These are phyloP conservation scores for Penicillium thymicola DNA, from an alignment of 2,329 filamentous ascomycete species.

Conservation along the genomic window DNA sequence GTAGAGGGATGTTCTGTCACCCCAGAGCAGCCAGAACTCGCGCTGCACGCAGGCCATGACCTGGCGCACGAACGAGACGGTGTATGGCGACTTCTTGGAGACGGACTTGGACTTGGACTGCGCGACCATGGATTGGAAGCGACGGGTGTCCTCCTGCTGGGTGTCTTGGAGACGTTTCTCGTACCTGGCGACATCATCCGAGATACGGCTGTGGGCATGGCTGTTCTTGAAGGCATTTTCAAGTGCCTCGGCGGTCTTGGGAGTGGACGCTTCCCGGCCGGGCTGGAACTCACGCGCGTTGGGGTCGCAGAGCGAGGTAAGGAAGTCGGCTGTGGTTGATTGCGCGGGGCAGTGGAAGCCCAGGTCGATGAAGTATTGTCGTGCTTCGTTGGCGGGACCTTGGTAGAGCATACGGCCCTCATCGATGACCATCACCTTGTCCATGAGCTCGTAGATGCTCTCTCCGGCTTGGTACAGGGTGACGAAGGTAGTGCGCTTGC, in stretches of 20 bases:
- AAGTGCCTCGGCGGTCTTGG: constrained; percentile 67
- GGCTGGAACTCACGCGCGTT: constrained; percentile 65
- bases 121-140: constrained; percentile 64
- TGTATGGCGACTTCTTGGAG: constrained; percentile 69
- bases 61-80: constrained; percentile 69
- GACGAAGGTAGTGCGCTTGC: constrained; percentile 66
- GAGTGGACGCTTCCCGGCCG: constrained; percentile 64
- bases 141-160: constrained; percentile 58
- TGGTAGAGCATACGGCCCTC: constrained; percentile 67
- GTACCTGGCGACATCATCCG: constrained; percentile 61
- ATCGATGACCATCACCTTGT: constrained; percentile 77
- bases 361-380: constrained; percentile 63
- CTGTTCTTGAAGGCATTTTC: constrained; percentile 65
- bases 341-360: constrained; percentile 60
- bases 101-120: constrained; percentile 64
- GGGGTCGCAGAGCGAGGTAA: constrained; percentile 72
- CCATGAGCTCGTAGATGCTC: constrained; percentile 69
- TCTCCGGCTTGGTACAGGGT: constrained; percentile 71
- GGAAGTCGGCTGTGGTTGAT: constrained; percentile 71
- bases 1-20: constrained; percentile 70
- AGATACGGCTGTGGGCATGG: constrained; percentile 57
- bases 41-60: constrained; percentile 60
- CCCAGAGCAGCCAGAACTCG: constrained; percentile 75
- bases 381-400: constrained; percentile 59
- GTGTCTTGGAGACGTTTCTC: constrained; percentile 57